Conservation (phyloP, 202 grass and related monocot species). For the Panicum hallii region DNA sequence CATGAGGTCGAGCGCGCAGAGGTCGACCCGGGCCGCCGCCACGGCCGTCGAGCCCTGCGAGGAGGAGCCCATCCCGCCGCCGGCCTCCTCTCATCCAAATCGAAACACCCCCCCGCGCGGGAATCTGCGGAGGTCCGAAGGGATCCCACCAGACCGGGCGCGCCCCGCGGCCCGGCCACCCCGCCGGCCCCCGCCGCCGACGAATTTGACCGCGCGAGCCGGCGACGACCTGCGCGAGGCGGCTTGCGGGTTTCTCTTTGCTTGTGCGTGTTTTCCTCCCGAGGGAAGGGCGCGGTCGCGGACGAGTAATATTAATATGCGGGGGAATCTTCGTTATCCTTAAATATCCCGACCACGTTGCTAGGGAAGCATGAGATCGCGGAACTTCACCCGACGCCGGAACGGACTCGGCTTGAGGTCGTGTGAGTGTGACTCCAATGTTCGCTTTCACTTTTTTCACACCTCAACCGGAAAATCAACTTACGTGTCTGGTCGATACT, state of each 20-base stretch:
- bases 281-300: not conserved
- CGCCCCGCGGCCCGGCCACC: not conserved
- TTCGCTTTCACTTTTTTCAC: too few relatives aligned
- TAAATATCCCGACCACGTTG: too few relatives aligned
- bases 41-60: slow-evolving; percentile 84
- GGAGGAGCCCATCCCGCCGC: slow-evolving; percentile 60
- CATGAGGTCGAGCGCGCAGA: slow-evolving; percentile 71
- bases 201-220: slow-evolving; percentile 50
- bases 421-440: not conserved
- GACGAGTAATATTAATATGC: slow-evolving; percentile 36
- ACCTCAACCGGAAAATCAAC: too few relatives aligned
- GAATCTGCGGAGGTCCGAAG: slow-evolving; percentile 33
- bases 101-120: slow-evolving; percentile 39
- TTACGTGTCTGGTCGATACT: too few relatives aligned
- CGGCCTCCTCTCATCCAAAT: slow-evolving; percentile 67
- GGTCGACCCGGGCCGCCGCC: slow-evolving; percentile 76
- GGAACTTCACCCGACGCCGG: not conserved
- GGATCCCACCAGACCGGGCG: slow-evolving; percentile 35
- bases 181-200: slow-evolving; percentile 12
- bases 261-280: not conserved
- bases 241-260: slow-evolving; percentile 33
- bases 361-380: too few relatives aligned
- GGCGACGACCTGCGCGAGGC: slow-evolving; percentile 12
- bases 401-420: not conserved
- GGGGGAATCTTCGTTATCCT: slow-evolving; percentile 18